Percentiles rank a stretch among this genome's conserved stretches.
These are phyloP conservation scores for Athelia psychrophila DNA, from an alignment of 1,284 basidiomycete species.

Conservation along the genomic window DNA sequence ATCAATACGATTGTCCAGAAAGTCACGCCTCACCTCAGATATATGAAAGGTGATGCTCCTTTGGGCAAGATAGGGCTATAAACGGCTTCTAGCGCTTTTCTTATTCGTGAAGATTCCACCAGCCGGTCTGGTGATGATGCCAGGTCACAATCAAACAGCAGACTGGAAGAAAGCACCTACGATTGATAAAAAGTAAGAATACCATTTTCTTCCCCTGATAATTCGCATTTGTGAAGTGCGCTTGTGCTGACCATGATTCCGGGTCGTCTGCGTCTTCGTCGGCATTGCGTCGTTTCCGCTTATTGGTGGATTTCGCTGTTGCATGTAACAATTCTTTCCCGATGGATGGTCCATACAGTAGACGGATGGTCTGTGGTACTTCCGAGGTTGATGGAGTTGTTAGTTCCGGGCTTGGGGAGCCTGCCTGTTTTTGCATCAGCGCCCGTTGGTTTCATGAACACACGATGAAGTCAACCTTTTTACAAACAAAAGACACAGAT, in stretches of 20 bases:
- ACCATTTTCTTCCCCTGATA: slow-evolving; percentile 86
- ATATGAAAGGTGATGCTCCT: slow-evolving; percentile 88
- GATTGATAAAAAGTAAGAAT: slow-evolving; percentile 96
- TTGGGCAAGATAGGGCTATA: slow-evolving; percentile 91
- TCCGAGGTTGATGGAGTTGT: slow-evolving; percentile 77
- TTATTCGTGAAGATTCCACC: slow-evolving; percentile 88
- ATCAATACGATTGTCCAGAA: neutral
- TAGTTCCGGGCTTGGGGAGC: slow-evolving; percentile 75
- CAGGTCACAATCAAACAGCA: neutral
- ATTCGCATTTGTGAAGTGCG: slow-evolving; percentile 85
- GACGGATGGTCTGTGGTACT: slow-evolving; percentile 70
- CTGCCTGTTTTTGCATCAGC: slow-evolving; percentile 44
- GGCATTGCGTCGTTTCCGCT: slow-evolving; percentile 18
- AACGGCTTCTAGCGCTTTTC: slow-evolving; percentile 83
- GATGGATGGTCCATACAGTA: slow-evolving; percentile 81
- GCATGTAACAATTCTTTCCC: slow-evolving; percentile 78
- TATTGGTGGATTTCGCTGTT: slow-evolving; percentile 33
- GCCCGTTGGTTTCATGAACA: neutral
- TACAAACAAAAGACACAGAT: slow-evolving; percentile 85
- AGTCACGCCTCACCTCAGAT: slow-evolving; percentile 65
- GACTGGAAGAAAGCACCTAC: slow-evolving; percentile 45
- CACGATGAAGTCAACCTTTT: slow-evolving; percentile 60
- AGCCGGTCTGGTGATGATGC: slow-evolving; percentile 68
- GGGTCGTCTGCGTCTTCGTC: slow-evolving; percentile 21
- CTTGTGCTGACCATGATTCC: slow-evolving; percentile 67